Conservation (phyloP, 495 filamentous ascomycete species). For the Aspergillus heteromorphus region DNA sequence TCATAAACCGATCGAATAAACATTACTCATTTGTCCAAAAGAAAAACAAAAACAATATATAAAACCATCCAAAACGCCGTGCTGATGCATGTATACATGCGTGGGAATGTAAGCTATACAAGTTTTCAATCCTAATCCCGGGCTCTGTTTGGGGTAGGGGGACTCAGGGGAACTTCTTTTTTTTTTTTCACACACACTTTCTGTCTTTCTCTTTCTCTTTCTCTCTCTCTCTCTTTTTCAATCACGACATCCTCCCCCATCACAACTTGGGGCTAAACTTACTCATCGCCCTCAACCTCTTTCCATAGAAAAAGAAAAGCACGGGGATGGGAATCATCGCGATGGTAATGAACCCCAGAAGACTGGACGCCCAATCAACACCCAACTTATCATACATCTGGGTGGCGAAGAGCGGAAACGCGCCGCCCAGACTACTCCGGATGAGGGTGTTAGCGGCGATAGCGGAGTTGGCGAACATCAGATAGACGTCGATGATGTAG, state of each 20-base stretch:
- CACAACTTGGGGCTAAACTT: constrained; percentile 43
- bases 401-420: constrained; percentile 60
- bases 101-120: neutral
- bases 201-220: too few species aligned
- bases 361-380: constrained; percentile 58
- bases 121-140: too few species aligned
- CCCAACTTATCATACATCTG: constrained; percentile 60
- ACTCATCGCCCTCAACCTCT: constrained; percentile 52
- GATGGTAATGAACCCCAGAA: constrained; percentile 59
- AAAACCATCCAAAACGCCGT: neutral
- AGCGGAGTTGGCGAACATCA: constrained; percentile 55
- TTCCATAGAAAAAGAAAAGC: constrained; percentile 65
- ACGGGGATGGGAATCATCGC: constrained; percentile 66
- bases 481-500: constrained; percentile 61
- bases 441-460: constrained; percentile 66
- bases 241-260: neutral
- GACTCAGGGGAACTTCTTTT: too few species aligned
- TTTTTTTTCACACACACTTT: too few species aligned
- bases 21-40: constrained; percentile 1
- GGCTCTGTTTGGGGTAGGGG: too few species aligned
- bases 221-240: neutral
- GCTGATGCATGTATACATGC: neutral
- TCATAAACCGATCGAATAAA: neutral
- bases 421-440: constrained; percentile 56
- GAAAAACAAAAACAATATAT: neutral